A percentile compares a stretch with the other conserved stretches of the same genome.
phyloP scores from a whole-genome alignment of 495 filamentous ascomycete genomes.

The Penicillium subrubescens region DNA sequence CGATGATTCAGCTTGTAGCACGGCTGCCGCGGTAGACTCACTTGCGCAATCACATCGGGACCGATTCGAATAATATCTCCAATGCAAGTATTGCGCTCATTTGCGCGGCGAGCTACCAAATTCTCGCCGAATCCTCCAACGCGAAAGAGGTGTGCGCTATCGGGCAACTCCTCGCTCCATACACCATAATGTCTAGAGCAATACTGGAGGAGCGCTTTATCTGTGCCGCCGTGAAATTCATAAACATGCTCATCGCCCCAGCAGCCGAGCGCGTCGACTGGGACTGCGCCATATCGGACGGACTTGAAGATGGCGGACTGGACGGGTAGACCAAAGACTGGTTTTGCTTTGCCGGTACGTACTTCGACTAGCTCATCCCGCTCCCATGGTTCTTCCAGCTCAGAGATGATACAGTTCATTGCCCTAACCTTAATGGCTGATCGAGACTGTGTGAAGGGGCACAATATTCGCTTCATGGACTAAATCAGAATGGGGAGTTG shows the following conservation, averaged over 20 bases:
- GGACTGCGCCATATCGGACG: not conserved
- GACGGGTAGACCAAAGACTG: conserved; percentile 8
- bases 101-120: conserved; percentile 2
- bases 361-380: conserved; percentile 6
- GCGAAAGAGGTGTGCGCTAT: not conserved
- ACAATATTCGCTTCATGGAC: not conserved
- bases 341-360: conserved; percentile 5
- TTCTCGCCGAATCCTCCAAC: conserved; percentile 14
- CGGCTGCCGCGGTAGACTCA: conserved; percentile 16
- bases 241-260: conserved; percentile 14
- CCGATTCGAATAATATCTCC: conserved; percentile 13
- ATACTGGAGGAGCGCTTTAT: conserved; percentile 17
- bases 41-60: not conserved
- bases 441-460: not conserved
- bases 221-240: conserved; percentile 16
- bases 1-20: conserved; percentile 19
- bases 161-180: conserved; percentile 10
- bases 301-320: conserved; percentile 13
- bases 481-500: not conserved
- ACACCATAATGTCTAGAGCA: conserved; percentile 6
- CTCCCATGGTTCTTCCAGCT: conserved; percentile 3
- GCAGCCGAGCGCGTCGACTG: conserved; percentile 7
- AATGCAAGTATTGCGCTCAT: conserved; percentile 18
- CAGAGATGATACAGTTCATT: not conserved
- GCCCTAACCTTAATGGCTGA: not conserved